Percentiles rank a stretch among this genome's conserved stretches.
These are phyloP conservation scores for Colletotrichum magnum DNA, from an alignment of 2,329 filamentous ascomycete genomes.

Conservation along the genomic window DNA sequence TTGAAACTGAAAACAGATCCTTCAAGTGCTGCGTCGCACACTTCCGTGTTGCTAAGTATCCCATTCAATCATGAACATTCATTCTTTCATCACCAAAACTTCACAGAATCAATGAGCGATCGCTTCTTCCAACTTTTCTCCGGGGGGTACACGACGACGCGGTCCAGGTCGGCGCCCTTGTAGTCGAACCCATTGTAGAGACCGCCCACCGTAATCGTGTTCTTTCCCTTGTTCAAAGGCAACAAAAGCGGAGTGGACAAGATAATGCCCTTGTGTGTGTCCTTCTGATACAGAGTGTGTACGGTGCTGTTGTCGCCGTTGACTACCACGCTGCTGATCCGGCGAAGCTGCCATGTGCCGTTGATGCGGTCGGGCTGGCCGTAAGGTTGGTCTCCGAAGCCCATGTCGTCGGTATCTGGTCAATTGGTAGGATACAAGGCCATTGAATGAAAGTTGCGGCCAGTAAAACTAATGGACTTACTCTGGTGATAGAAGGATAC, in stretches of 20 bases:
- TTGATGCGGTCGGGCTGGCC: conserved; percentile 72
- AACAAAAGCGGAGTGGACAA: conserved; percentile 70
- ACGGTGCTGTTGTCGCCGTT: conserved; percentile 61
- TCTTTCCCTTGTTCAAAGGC: conserved; percentile 65
- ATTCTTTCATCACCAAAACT: no score
- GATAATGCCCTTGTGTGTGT: conserved; percentile 71
- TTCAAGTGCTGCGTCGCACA: no score
- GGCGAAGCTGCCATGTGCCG: conserved; percentile 71
- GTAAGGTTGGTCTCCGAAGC: conserved; percentile 68
- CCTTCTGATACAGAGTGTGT: conserved; percentile 66
- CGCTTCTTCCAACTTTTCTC: conserved; percentile 49
- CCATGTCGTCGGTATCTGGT: conserved; percentile 69
- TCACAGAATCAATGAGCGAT: no score
- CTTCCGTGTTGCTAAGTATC: no score
- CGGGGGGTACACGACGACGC: conserved; percentile 71
- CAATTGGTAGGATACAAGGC: no score
- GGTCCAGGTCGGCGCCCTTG: conserved; percentile 71
- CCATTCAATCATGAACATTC: no score
- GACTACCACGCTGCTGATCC: conserved; percentile 72
- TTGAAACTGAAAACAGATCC: no score
- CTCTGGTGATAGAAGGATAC: conserved; percentile 69
- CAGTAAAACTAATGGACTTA: no score
- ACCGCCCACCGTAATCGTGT: conserved; percentile 71
- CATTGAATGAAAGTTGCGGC: no score
- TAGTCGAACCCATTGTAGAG: conserved; percentile 68